Conservation (phyloP, 2,329 filamentous ascomycete genomes). For the Kalmusia sp. region DNA sequence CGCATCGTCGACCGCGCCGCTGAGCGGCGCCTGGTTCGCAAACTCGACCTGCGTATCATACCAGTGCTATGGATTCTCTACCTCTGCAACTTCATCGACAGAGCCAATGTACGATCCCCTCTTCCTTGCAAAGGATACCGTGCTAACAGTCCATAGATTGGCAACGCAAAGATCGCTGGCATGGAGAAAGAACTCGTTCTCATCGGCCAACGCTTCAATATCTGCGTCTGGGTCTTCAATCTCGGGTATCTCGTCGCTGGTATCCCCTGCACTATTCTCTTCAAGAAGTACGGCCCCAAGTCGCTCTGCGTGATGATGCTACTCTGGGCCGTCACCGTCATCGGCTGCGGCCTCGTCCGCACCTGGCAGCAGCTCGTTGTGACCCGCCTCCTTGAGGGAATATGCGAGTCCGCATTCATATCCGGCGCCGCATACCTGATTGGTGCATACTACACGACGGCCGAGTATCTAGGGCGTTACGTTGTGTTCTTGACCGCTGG, state of each 20-base stretch:
- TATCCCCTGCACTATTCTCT: constrained; percentile 40
- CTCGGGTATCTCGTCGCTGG: constrained; percentile 46
- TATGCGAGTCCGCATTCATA: constrained; percentile 39
- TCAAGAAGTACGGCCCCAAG: constrained; percentile 44
- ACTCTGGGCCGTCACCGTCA: constrained; percentile 41
- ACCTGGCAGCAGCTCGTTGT: constrained; percentile 35
- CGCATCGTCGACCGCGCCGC: constrained; percentile 29
- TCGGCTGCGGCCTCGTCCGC: constrained; percentile 39
- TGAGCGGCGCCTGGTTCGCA: constrained; percentile 34
- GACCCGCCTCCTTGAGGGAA: constrained; percentile 38
- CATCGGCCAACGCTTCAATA: constrained; percentile 46
- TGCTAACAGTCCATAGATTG: constrained; percentile 26
- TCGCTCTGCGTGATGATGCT: constrained; percentile 45
- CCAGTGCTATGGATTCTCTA: constrained; percentile 44
- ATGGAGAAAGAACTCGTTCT: constrained; percentile 45
- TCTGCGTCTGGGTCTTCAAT: constrained; percentile 48
- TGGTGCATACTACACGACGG: constrained; percentile 55
- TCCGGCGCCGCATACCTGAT: constrained; percentile 39
- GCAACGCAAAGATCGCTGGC: constrained; percentile 46
- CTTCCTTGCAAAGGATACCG: not conserved
- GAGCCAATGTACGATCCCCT: constrained; percentile 18
- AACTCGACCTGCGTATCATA: constrained; percentile 38
- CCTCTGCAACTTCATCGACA: constrained; percentile 42
- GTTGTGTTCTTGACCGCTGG: constrained; percentile 62
- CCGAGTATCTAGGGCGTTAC: constrained; percentile 60